Evolutionary conservation across 352 stramenopile genomes (phyloP), one percentile per base, ranked within the genome.

Genomic region (Pythium utonaiense): DNA sequence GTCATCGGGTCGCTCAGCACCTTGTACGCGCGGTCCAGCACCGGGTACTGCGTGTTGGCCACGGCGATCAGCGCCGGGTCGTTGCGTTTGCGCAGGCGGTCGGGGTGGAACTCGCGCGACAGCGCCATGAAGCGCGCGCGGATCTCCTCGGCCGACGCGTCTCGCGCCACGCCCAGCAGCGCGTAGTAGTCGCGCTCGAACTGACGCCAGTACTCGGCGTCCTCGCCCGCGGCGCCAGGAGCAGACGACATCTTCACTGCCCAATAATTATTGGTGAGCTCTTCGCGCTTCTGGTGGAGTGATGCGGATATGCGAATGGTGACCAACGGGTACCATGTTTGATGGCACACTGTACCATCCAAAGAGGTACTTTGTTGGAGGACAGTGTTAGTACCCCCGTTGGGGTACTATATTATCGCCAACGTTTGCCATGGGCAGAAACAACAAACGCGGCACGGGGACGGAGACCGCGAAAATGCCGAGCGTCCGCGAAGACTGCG

Each of bases 151-250:
- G 62, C 57, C 0, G 66, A 68, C 9, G 84, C 87, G 50, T 78
- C 66, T 27, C 83, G 78, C 6, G 68, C 12, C 27, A 95, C 78
- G 12, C 84, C 77, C 38, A 96, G 70, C 16, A 94, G 70, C 53
- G 80, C 80, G 70, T 95, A 96, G 66, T 94, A 94, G 68, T 94
- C 84, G 64, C 77, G 76, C 68, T 91, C 83, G 41, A 77, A 75
- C 61, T 81, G 75, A 17, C 73, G 79, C 70, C 70, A 86, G 53
- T 67, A 75, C 19, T 57, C 54, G 38, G 65, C 67, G 30, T 80
- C 74, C 36, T 57, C 62, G 38, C 47, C 48, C 25, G 6, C 33
- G 14, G 33, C 33, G 24, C 44, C 33, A 19, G 56, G 56, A 33
- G 52, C 31, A 31, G 44, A 38, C 41, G 42, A 25, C 30, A 38